Evolutionary conservation across 768 basidiomycete species (phyloP).

Genomic region (Phlegmacium glaucopus): DNA sequence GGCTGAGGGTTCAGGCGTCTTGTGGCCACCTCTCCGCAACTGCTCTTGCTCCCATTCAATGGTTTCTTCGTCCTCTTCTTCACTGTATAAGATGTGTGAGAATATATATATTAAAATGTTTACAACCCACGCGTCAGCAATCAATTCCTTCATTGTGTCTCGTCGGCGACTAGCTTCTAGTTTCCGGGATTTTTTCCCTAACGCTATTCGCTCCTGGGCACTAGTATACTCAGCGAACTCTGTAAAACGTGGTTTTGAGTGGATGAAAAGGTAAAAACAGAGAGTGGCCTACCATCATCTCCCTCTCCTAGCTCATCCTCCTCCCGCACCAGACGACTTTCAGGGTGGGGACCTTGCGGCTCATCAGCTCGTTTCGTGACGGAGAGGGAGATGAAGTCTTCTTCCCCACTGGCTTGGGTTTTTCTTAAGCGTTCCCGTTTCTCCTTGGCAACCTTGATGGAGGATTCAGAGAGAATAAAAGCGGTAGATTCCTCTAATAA

Average conservation of each 20-base stretch:
- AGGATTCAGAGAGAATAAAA: constrained; percentile 62
- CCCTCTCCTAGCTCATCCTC: constrained; percentile 88
- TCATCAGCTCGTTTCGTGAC: constrained; percentile 53
- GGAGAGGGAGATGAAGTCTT: constrained; percentile 80
- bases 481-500: constrained; percentile 36
- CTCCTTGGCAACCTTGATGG: constrained; percentile 71
- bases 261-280: background rate
- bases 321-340: constrained; percentile 77
- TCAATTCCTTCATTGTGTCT: constrained; percentile 75
- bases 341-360: constrained; percentile 75
- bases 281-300: constrained; percentile 67
- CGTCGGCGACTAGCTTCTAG: constrained; percentile 62
- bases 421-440: constrained; percentile 67
- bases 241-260: constrained; percentile 23
- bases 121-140: constrained; percentile 69
- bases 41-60: constrained; percentile 86
- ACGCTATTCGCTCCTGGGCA: constrained; percentile 80
- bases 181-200: constrained; percentile 81
- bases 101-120: background rate
- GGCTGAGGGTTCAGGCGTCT: constrained; percentile 30
- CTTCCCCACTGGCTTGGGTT: constrained; percentile 39
- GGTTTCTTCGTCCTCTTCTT: constrained; percentile 82
- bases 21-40: constrained; percentile 68
- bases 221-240: constrained; percentile 87
- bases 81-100: constrained; percentile 34